These are phyloP conservation scores for Candida hungchunana DNA, from an alignment of 805 yeast genomes.

Conservation along the genomic window DNA sequence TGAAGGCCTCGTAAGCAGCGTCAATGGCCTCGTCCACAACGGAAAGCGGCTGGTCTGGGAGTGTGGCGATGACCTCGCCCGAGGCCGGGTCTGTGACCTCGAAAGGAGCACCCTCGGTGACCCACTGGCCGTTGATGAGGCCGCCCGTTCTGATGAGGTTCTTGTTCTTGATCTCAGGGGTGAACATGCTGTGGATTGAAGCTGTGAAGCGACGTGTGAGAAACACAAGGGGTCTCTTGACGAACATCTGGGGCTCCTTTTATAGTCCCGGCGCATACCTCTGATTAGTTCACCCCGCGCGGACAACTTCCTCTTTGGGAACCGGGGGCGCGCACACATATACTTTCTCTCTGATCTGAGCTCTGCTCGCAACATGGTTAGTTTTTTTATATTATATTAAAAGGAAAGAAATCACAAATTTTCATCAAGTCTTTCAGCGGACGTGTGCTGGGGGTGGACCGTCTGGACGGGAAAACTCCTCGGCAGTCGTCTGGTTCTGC, in stretches of 20 bases:
- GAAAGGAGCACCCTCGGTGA: conserved; percentile 44
- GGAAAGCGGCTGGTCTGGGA: conserved; percentile 59
- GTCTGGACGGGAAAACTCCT: conserved; percentile 18
- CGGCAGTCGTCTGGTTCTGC: background rate
- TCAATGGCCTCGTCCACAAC: conserved; percentile 55
- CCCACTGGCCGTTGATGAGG: conserved; percentile 74
- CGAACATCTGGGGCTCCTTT: background rate
- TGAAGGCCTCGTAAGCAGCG: conserved; percentile 42
- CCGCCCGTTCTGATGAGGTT: conserved; percentile 57
- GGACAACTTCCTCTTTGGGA: conserved; percentile 2
- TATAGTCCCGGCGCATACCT: no score
- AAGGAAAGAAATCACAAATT: background rate
- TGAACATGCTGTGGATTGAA: conserved; percentile 6
- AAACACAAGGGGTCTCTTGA: background rate
- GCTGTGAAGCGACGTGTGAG: background rate
- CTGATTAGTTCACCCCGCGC: conserved; percentile 5
- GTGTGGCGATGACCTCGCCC: conserved; percentile 49
- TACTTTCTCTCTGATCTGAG: no score
- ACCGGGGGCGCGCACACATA: no score
- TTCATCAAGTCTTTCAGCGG: background rate
- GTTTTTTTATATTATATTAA: background rate
- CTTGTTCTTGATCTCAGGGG: conserved; percentile 31
- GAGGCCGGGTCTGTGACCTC: conserved; percentile 76
- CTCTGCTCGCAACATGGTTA: background rate
- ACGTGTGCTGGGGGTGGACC: conserved; percentile 27